phyloP scores from a whole-genome alignment of 2,329 filamentous ascomycete genomes.

The Alternaria hordeiaustralica region DNA sequence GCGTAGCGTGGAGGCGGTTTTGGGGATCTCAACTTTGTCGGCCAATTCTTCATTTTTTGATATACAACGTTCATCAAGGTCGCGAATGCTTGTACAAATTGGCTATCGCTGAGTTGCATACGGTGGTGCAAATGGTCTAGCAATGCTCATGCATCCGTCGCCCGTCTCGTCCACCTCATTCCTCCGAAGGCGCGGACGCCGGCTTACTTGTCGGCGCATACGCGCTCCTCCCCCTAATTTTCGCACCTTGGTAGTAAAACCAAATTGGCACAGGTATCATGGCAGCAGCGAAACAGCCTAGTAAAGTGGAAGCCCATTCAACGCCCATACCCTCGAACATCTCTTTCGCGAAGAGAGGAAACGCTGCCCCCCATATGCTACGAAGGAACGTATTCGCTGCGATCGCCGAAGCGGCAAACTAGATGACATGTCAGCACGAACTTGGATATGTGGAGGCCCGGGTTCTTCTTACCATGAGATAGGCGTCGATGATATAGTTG shows the following conservation, averaged over 20 bases:
- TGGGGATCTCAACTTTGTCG: not conserved
- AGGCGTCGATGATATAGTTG: slow-evolving; percentile 68
- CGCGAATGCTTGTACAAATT: accelerated
- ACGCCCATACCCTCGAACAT: slow-evolving; percentile 63
- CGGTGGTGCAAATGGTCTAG: accelerated
- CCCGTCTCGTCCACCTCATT: not conserved
- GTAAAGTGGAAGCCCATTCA: slow-evolving; percentile 54
- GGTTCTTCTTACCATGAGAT: slow-evolving; percentile 54
- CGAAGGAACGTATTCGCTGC: slow-evolving; percentile 64
- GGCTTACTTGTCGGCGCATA: slow-evolving; percentile 50
- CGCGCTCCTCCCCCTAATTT: slow-evolving; percentile 53
- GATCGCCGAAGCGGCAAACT: slow-evolving; percentile 61
- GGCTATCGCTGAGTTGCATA: not conserved
- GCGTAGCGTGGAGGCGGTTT: not conserved
- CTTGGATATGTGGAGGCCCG: not conserved
- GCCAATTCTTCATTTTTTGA: not conserved
- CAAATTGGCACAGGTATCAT: slow-evolving; percentile 55
- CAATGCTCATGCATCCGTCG: no score
- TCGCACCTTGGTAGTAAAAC: slow-evolving; percentile 53
- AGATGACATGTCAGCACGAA: slow-evolving; percentile 12
- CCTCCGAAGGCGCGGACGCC: slow-evolving; percentile 9
- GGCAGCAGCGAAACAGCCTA: slow-evolving; percentile 52
- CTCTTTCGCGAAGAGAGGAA: slow-evolving; percentile 62
- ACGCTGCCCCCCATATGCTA: slow-evolving; percentile 57
- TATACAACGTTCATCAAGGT: no score